Evolutionary conservation across 2,329 filamentous ascomycete species (phyloP), one percentile per base, ranked within the genome.

Genomic region (Penicillium verrucosum): DNA sequence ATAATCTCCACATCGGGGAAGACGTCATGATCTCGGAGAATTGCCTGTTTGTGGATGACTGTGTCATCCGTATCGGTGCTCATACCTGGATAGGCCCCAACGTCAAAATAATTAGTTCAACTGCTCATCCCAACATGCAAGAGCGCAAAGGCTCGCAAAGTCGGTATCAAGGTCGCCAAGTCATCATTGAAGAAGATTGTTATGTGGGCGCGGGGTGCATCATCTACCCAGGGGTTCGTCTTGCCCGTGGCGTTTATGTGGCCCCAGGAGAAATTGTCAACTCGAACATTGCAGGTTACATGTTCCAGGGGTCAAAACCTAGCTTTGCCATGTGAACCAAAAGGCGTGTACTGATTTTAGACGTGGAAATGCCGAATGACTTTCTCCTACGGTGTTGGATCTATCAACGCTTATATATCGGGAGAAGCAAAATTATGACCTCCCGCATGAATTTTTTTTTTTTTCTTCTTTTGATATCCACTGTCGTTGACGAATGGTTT

Each of bases 1-100:
- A 96, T 77, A 97, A 99, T 72, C 89, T 97, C 66, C 83, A 84
- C 46, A 89, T 99, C 63, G 92, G 90, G 12, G 88, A 92, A 65
- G 87, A 94, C 61, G 90, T 95, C 3, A 84, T 87, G 54, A 89
- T 99, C 63, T 90, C 89, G 18, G 84, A 89, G 54, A 89, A 90
- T 67, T 97, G 92, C 73, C 87, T 86, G 27, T 88, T 97, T 68
- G 85, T 92, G 54, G 94, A 99, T 71, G 87, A 92, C n/a, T 89
- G 87, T 70, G 82, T 87, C 61, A 89, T 97, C 58, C 85, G 80
- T 45, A 92, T 97, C 67, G 92, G 92, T 3, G 85, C 90, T 59
- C 77, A 76, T 66, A 88, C 69, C 1, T 77, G 74, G 74, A 87
- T 92, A 62, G 91, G 91, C 2, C 89, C 90, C 0, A 90, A 92